These are phyloP conservation scores for Phytopythium cucurbitacearum DNA, from an alignment of 352 stramenopile species.

Conservation along the genomic window DNA sequence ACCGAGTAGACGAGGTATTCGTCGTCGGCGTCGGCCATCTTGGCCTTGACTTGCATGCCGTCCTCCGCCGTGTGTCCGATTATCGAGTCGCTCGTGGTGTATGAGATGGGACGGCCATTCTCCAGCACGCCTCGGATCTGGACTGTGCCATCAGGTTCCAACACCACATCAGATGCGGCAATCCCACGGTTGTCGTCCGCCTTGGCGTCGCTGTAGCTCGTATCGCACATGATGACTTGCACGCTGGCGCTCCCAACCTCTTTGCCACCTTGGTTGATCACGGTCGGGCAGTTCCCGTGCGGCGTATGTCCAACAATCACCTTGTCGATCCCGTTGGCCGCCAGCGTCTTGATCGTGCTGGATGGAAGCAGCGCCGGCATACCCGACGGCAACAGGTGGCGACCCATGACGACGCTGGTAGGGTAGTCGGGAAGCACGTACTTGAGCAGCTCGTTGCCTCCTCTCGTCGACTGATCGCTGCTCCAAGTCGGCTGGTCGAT, in stretches of 20 bases:
- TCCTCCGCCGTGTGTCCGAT: slow-evolving; percentile 48
- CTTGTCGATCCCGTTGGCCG: slow-evolving; percentile 69
- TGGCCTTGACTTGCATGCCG: slow-evolving; percentile 64
- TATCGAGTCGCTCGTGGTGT: slow-evolving; percentile 27
- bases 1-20: slow-evolving; percentile 64
- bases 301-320: slow-evolving; percentile 92
- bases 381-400: slow-evolving; percentile 60
- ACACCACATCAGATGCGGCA: slow-evolving; percentile 71
- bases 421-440: slow-evolving; percentile 63
- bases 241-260: slow-evolving; percentile 29
- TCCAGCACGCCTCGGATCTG: slow-evolving; percentile 54
- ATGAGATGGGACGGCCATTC: slow-evolving; percentile 39
- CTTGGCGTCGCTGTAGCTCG: slow-evolving; percentile 86
- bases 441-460: slow-evolving; percentile 61
- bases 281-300: slow-evolving; percentile 88
- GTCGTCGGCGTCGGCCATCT: slow-evolving; percentile 24
- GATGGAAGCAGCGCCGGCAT: slow-evolving; percentile 62
- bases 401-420: slow-evolving; percentile 71
- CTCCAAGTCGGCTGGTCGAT: slow-evolving; percentile 75
- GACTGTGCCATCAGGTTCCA: slow-evolving; percentile 47
- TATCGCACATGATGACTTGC: slow-evolving; percentile 91
- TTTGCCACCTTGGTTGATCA: slow-evolving; percentile 55
- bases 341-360: slow-evolving; percentile 45
- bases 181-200: slow-evolving; percentile 71
- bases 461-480: slow-evolving; percentile 38